phyloP scores from a whole-genome alignment of 768 basidiomycete species.

The Kwoniella bestiolae region DNA sequence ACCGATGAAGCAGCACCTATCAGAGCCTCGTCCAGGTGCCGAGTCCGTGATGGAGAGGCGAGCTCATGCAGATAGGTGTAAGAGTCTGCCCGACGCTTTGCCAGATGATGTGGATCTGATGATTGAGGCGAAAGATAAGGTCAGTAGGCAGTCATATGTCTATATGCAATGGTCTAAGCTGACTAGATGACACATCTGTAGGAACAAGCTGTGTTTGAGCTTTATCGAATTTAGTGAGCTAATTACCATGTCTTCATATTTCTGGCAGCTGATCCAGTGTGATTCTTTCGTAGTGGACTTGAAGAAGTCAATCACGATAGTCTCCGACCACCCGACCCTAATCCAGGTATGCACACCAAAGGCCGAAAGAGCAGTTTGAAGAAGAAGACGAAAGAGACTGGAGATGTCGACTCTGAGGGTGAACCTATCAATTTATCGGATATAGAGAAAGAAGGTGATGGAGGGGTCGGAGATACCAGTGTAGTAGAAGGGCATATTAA shows the following conservation, averaged over 20 bases:
- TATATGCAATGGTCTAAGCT: conserved; percentile 33
- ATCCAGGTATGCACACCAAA: conserved; percentile 60
- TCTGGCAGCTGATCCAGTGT: neutral
- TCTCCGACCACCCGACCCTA: conserved; percentile 61
- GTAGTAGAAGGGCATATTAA: conserved; percentile 21
- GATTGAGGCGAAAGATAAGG: conserved; percentile 68
- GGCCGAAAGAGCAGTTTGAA: conserved; percentile 61
- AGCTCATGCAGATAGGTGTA: conserved; percentile 83
- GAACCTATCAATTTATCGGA: conserved; percentile 42
- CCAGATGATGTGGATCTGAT: conserved; percentile 67
- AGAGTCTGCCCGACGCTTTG: conserved; percentile 67
- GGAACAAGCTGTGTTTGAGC: conserved; percentile 87
- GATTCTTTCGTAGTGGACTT: conserved; percentile 57
- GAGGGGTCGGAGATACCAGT: conserved; percentile 45
- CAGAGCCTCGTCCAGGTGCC: conserved; percentile 84
- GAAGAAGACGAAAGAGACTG: conserved; percentile 52
- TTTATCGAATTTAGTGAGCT: conserved; percentile 72
- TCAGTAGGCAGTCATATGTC: conserved; percentile 13
- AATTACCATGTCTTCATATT: neutral
- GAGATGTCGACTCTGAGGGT: conserved; percentile 48
- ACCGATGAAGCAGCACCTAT: conserved; percentile 87
- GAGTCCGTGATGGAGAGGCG: conserved; percentile 79
- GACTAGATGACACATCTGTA: conserved; percentile 75
- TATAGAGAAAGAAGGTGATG: conserved; percentile 53
- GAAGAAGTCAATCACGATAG: conserved; percentile 66